A percentile compares a stretch with the other conserved stretches of the same genome.
These are phyloP conservation scores for Phialocephala subalpina DNA, from an alignment of 2,329 filamentous ascomycete species.

Conservation along the genomic window DNA sequence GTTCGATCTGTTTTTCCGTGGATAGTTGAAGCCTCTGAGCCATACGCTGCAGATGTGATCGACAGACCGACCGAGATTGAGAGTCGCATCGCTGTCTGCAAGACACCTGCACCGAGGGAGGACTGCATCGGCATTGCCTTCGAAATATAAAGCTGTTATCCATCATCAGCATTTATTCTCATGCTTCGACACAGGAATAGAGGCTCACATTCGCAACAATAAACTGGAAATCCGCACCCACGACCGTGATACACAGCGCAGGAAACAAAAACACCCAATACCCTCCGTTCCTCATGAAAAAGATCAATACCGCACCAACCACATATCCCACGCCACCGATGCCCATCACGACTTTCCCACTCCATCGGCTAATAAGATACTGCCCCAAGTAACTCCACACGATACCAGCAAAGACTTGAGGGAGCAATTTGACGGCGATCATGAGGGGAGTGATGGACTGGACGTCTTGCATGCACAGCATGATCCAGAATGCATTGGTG, in stretches of 20 bases:
- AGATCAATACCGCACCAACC: conserved; percentile 57
- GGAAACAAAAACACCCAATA: conserved; percentile 76
- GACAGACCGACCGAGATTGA: conserved; percentile 64
- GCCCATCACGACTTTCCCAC: conserved; percentile 68
- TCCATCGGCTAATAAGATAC: conserved; percentile 67
- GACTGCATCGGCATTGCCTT: conserved; percentile 66
- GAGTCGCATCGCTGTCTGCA: conserved; percentile 66
- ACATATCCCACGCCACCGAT: conserved; percentile 51
- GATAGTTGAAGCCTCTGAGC: conserved; percentile 20
- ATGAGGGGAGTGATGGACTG: conserved; percentile 58
- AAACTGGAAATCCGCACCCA: conserved; percentile 75
- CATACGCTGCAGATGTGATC: conserved; percentile 67
- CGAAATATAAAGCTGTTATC: conserved; percentile 69
- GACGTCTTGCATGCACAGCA: conserved; percentile 70
- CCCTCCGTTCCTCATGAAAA: conserved; percentile 61
- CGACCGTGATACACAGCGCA: conserved; percentile 64
- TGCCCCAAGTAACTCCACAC: conserved; percentile 70
- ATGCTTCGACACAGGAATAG: not conserved
- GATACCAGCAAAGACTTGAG: conserved; percentile 69
- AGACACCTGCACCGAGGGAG: conserved; percentile 71
- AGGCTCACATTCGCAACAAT: conserved; percentile 70
- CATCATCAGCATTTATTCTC: not conserved
- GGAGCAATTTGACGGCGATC: conserved; percentile 61
- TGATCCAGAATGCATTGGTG: conserved; percentile 67
- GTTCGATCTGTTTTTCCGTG: conserved; percentile 51